Percentiles rank a stretch among this genome's conserved stretches.
Evolutionary conservation across 768 basidiomycete genomes (phyloP).

Genomic region (Lactarius vividus): DNA sequence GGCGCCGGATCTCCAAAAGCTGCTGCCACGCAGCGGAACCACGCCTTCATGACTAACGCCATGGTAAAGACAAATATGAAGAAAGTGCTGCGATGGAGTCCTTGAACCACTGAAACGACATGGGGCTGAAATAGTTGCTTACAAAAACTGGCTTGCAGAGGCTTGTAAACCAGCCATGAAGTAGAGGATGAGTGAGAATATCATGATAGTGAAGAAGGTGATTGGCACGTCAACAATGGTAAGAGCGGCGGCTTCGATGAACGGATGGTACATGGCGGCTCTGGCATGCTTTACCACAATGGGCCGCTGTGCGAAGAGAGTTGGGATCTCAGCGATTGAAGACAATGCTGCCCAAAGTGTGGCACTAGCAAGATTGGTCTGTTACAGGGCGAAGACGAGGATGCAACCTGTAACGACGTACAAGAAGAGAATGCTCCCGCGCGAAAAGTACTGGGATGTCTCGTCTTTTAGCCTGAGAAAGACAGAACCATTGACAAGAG

Average conservation of each 20-base stretch:
- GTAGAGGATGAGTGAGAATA: slow-evolving; percentile 54
- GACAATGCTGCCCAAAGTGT: slow-evolving; percentile 57
- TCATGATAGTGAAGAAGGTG: slow-evolving; percentile 44
- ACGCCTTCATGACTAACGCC: slow-evolving; percentile 66
- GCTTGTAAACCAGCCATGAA: slow-evolving; percentile 59
- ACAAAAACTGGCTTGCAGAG: slow-evolving; percentile 65
- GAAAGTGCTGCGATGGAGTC: slow-evolving; percentile 44
- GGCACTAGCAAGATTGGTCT: slow-evolving; percentile 39
- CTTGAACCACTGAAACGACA: slow-evolving; percentile 1
- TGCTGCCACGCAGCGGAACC: slow-evolving; percentile 69
- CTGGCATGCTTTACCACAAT: slow-evolving; percentile 56
- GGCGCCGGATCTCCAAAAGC: slow-evolving; percentile 56
- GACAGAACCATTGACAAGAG: slow-evolving; percentile 57
- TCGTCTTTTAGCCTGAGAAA: slow-evolving; percentile 55
- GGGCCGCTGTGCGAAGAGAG: slow-evolving; percentile 54
- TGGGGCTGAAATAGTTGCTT: slow-evolving; percentile 30
- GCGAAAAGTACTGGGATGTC: slow-evolving; percentile 65
- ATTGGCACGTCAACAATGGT: slow-evolving; percentile 63
- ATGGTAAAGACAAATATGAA: slow-evolving; percentile 57
- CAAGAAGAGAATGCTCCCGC: slow-evolving; percentile 79
- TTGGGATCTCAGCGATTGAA: slow-evolving; percentile 62
- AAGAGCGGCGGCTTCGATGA: slow-evolving; percentile 53
- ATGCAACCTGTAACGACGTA: slow-evolving; percentile 34
- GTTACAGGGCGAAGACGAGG: not conserved
- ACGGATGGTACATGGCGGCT: slow-evolving; percentile 62